Percentiles rank a stretch among this genome's conserved stretches.
Evolutionary conservation across 2,329 filamentous ascomycete genomes (phyloP).

Genomic region (Chaetomium strumarium): DNA sequence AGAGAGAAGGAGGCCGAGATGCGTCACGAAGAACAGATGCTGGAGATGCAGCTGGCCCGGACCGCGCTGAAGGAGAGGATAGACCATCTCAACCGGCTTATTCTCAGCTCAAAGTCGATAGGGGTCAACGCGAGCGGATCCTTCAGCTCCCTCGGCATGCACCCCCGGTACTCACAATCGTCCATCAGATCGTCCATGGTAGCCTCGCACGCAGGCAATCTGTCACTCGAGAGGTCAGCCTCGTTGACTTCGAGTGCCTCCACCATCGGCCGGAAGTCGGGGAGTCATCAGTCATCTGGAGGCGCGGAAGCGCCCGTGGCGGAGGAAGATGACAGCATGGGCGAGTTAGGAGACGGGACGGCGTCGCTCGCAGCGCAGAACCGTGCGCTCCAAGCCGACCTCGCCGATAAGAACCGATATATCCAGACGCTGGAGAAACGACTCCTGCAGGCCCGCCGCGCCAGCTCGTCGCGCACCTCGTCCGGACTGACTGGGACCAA

Average conservation of each 20-base stretch:
- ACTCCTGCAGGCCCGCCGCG: constrained; percentile 79
- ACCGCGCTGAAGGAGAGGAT: constrained; percentile 96
- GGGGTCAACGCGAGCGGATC: constrained; percentile 80
- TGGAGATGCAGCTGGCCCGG: constrained; percentile 95
- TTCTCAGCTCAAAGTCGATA: constrained; percentile 90
- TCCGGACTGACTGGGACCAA: constrained; percentile 60
- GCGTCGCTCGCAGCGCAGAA: constrained; percentile 83
- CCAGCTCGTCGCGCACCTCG: constrained; percentile 83
- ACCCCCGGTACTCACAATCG: constrained; percentile 57
- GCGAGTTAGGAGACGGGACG: constrained; percentile 79
- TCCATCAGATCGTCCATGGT: constrained; percentile 64
- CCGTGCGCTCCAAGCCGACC: constrained; percentile 84
- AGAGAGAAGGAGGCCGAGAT: constrained; percentile 75
- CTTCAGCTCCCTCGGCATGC: constrained; percentile 60
- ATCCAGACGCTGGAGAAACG: constrained; percentile 91
- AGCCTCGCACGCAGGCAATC: constrained; percentile 49
- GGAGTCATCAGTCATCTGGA: constrained; percentile 40
- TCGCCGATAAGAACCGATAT: constrained; percentile 95
- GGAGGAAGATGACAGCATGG: constrained; percentile 65
- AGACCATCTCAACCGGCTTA: constrained; percentile 90
- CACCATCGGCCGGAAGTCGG: constrained; percentile 51
- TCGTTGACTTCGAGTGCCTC: constrained; percentile 62
- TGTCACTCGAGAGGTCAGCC: constrained; percentile 55
- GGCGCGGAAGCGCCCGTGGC: constrained; percentile 34
- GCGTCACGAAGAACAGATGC: constrained; percentile 91